These are phyloP conservation scores for Diaporthe australafricana DNA, from an alignment of 2,329 filamentous ascomycete genomes.

Conservation along the genomic window DNA sequence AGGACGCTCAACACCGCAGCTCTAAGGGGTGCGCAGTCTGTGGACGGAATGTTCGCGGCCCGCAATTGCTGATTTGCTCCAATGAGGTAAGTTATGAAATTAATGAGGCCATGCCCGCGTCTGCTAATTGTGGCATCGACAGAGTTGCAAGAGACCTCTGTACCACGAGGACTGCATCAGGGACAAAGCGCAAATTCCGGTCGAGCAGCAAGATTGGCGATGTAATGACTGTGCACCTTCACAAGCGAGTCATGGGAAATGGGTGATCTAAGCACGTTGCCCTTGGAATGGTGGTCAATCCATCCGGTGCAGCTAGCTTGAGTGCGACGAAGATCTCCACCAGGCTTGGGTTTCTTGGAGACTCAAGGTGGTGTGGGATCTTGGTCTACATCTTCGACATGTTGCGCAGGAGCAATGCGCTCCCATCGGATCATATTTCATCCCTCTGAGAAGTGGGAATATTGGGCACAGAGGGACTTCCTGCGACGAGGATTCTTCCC, in stretches of 20 bases:
- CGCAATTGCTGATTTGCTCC: constrained; percentile 60
- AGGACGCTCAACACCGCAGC: constrained; percentile 53
- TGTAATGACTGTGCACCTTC: constrained; percentile 54
- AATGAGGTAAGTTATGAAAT: constrained; percentile 54
- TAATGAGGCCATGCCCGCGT: constrained; percentile 35
- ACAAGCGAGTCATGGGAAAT: neutral
- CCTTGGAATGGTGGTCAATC: neutral
- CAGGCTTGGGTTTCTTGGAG: neutral
- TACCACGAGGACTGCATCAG: constrained; percentile 63
- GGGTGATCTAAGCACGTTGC: neutral
- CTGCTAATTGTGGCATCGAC: constrained; percentile 21
- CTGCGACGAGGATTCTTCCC: neutral
- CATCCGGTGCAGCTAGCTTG: neutral
- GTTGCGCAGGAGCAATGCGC: neutral
- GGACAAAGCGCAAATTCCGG: constrained; percentile 49
- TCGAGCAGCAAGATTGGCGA: constrained; percentile 53
- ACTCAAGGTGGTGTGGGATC: neutral
- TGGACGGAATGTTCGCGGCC: constrained; percentile 59
- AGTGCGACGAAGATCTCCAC: neutral
- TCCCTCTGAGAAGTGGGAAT: neutral
- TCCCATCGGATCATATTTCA: neutral
- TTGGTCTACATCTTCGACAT: neutral
- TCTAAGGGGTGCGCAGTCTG: constrained; percentile 61
- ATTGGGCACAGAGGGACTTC: neutral
- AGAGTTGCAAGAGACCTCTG: constrained; percentile 57